Evolutionary conservation across 2,329 filamentous ascomycete species (phyloP), one percentile per base, ranked within the genome.

Genomic region (Helicocarpus griseus): DNA sequence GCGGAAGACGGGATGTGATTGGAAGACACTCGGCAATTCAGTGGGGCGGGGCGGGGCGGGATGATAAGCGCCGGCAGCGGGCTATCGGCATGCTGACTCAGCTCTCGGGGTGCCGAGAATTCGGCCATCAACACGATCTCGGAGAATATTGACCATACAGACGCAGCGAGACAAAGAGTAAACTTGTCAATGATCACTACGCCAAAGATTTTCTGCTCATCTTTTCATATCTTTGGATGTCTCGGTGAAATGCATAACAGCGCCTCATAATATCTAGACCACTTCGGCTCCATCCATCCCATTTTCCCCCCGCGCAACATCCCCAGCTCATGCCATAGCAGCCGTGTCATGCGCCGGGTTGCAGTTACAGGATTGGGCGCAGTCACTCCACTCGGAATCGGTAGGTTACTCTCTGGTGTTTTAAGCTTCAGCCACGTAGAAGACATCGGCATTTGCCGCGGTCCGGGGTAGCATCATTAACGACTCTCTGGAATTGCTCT

Each of bases 291-390:
- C 19, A 22, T 22, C 39, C 9, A 13, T 24, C 19, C 36, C 36
- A 21, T 21, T 17, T 21, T 41, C 22, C 21, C 39, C 36, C 36
- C 9, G 28, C 26, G 8, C 39, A 22, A 45, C n/a, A 11, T 14
- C 6, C 8, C 22, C 29, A 36, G 14, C 44, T 8, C 44, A 36
- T 47, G 44, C 28, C 13, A 35, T n/a, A 22, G 28, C 13, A 47
- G 31, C 6, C 28, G 64, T 65, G 63, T 60, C 50, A 71, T 74
- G 72, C 71, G 72, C 60, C 82, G 87, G 61, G 87, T 93, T 60
- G 88, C 91, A 62, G 83, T 93, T 65, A 93, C 88, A 49, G 87
- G 88, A 63, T 75, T 93, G 47, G 87, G 88, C 56, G 86, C 86
- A 65, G 79, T 93, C 61, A 89, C 87, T 58, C 90, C 90, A 53